Evolutionary conservation across 2,329 filamentous ascomycete species (phyloP).

Genomic region (Ilyonectria destructans): DNA sequence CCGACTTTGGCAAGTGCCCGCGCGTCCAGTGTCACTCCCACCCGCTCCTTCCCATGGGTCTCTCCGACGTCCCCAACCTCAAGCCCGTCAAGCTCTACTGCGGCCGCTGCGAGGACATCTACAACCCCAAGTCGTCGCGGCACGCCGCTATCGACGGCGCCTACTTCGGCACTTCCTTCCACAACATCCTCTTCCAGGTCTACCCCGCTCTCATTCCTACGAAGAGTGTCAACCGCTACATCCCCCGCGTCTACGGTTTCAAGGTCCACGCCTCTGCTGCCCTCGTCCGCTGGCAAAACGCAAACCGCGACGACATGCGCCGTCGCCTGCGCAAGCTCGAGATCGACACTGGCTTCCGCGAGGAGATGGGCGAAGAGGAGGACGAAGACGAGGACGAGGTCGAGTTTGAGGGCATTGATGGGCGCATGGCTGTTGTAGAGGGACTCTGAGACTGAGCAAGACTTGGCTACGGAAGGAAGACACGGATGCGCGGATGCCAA

Average conservation of each 20-base stretch:
- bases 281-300: constrained; percentile 91
- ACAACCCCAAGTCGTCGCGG: constrained; percentile 97
- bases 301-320: constrained; percentile 86
- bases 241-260: constrained; percentile 94
- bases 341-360: constrained; percentile 86
- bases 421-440: constrained; percentile 49
- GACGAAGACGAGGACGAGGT: constrained; percentile 71
- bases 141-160: constrained; percentile 97
- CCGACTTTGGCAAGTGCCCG: constrained; percentile 97
- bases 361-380: constrained; percentile 77
- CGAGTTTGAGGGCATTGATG: constrained; percentile 58
- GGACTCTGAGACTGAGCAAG: constrained; percentile 40
- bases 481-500: constrained; percentile 13
- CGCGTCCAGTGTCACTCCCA: constrained; percentile 96
- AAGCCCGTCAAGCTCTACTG: constrained; percentile 98
- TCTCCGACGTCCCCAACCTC: constrained; percentile 88
- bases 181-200: constrained; percentile 99
- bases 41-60: constrained; percentile 93
- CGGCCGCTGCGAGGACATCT: constrained; percentile 96
- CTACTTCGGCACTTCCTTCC: constrained; percentile 98
- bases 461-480: constrained; percentile 14
- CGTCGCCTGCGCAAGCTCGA: constrained; percentile 79
- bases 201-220: constrained; percentile 91
- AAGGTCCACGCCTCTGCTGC: constrained; percentile 93
- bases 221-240: constrained; percentile 89